Conservation (phyloP, 768 basidiomycete species). For the Leccinellum luteum region DNA sequence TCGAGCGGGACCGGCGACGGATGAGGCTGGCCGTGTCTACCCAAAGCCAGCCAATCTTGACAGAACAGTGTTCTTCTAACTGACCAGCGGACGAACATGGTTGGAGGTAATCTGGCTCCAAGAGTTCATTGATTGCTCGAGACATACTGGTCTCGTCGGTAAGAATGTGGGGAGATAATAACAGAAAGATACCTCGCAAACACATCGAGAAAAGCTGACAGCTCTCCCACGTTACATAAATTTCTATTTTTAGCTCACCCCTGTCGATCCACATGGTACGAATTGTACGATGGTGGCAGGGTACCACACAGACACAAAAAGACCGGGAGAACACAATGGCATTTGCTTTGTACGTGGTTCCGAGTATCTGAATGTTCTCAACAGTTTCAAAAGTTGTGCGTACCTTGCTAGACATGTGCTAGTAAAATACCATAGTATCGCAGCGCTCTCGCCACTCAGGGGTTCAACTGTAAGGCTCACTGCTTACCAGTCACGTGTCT, state of each 20-base stretch:
- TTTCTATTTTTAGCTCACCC: background rate
- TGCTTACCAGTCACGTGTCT: too few relatives aligned
- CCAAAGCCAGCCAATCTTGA: slow-evolving; percentile 81
- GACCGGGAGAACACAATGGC: too few relatives aligned
- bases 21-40: slow-evolving; percentile 92
- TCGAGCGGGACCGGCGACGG: slow-evolving; percentile 24
- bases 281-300: too few relatives aligned
- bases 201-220: slow-evolving; percentile 22
- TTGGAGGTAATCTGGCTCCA: slow-evolving; percentile 63
- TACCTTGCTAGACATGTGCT: too few relatives aligned
- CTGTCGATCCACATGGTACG: too few relatives aligned
- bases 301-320: too few relatives aligned
- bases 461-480: too few relatives aligned
- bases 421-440: too few relatives aligned
- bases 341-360: too few relatives aligned
- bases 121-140: slow-evolving; percentile 84
- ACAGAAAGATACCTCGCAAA: slow-evolving; percentile 62
- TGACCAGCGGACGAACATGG: slow-evolving; percentile 44
- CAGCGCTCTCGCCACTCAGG: too few relatives aligned
- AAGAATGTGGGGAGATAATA: background rate
- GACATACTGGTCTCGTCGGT: slow-evolving; percentile 50
- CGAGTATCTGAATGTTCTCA: too few relatives aligned
- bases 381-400: too few relatives aligned
- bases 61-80: slow-evolving; percentile 60
- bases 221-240: background rate